phyloP scores from a whole-genome alignment of 192 early-diverging fungal genomes.

The Coemansia asiatica region DNA sequence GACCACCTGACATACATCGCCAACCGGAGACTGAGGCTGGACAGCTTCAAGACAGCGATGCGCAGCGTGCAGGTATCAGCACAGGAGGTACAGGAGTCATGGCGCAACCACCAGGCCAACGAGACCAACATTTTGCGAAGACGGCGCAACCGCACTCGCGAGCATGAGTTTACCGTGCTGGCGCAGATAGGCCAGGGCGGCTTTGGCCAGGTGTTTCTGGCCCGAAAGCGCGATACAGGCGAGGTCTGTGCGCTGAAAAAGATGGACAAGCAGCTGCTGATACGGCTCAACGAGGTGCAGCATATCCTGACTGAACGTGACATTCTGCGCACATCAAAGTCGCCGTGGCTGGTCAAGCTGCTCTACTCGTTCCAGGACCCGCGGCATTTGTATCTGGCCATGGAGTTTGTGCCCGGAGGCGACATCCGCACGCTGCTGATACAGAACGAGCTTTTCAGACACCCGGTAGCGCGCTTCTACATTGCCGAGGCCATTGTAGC shows the following conservation, averaged over 20 bases:
- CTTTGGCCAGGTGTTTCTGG: constrained; percentile 77
- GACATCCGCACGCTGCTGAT: constrained; percentile 79
- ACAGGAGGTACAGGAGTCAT: constrained; percentile 45
- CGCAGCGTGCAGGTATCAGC: constrained; percentile 41
- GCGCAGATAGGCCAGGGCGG: constrained; percentile 79
- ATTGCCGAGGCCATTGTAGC: constrained; percentile 83
- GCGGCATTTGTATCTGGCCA: constrained; percentile 70
- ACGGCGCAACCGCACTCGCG: constrained; percentile 66
- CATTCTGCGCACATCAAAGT: constrained; percentile 66
- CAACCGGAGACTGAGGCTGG: constrained; percentile 60
- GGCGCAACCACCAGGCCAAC: constrained; percentile 40
- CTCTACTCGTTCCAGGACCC: constrained; percentile 87
- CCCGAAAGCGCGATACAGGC: constrained; percentile 66
- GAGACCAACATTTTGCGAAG: constrained; percentile 65
- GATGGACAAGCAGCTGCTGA: constrained; percentile 70
- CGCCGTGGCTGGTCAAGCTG: constrained; percentile 84
- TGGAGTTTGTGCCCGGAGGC: constrained; percentile 70
- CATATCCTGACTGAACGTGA: constrained; percentile 78
- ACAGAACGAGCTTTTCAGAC: constrained; percentile 67
- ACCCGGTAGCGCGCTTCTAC: constrained; percentile 82
- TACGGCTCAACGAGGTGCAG: constrained; percentile 66
- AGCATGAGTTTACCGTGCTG: constrained; percentile 68
- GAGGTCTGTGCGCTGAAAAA: constrained; percentile 76
- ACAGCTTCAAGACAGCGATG: constrained; percentile 57
- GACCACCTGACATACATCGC: constrained; percentile 79